Evolutionary conservation across 495 filamentous ascomycete genomes (phyloP), one percentile per base, ranked within the genome.

Genomic region (Hypoxylon lienhwacheense): DNA sequence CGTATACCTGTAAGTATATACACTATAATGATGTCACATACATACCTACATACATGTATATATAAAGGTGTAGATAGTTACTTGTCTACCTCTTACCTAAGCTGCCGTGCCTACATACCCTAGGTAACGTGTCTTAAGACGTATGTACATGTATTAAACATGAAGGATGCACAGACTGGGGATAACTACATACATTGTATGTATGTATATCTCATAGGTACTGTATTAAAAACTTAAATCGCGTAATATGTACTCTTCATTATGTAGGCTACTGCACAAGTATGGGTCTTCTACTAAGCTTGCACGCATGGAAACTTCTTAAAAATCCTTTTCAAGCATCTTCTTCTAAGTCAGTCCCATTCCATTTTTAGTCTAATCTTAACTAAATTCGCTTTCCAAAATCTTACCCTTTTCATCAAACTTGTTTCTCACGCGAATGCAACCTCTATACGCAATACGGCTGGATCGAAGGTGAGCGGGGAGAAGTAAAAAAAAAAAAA

Each of bases 271-370:
- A 37, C 35, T 37, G 35, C 35, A 8, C 21, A 41, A 12, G 33
- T 11, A 41, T 41, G 37, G 37, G 25, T 41, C 37, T 25, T 6
- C 10, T 16, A 14, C 6, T 26, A 41, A 41, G 10, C 20, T 41
- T 10, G 14, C 21, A 41, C 21, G 37, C 37, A 41, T 41, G 21
- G 37, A 41, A 41, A 22, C 21, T 41, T 22, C 37, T 41, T 14
- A 41, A 20, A 22, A 24, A 26, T 41, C 37, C 20, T 41, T 41
- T 21, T 41, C 22, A 41, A 41, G 37, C n/a, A n/a, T n/a, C n/a
- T n/a, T n/a, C n/a, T n/a, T n/a, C n/a, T n/a, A n/a, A n/a, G n/a
- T n/a, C n/a, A n/a, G n/a, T n/a, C n/a, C 37, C 12, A 41, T 41
- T 7, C 37, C 12, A 25, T 22, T 24, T 3, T 24, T 14, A 41